These are phyloP conservation scores for Taiozyma sp. DNA, from an alignment of 1,139 yeast genomes.

Conservation along the genomic window DNA sequence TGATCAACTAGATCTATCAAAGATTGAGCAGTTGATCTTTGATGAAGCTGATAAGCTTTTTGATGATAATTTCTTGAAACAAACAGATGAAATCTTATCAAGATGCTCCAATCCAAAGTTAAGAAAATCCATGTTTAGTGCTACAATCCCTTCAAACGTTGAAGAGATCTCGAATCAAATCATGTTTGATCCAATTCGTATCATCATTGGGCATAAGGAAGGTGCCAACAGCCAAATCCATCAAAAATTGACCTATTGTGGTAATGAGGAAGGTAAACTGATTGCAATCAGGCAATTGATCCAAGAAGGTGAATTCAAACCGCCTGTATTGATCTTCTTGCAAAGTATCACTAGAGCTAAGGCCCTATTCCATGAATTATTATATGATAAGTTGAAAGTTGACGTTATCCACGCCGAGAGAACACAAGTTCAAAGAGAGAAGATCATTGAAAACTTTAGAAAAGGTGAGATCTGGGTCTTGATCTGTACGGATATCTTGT, in stretches of 20 bases:
- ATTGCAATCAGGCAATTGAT: constrained; percentile 88
- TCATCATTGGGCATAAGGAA: constrained; percentile 90
- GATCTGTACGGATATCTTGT: constrained; percentile 91
- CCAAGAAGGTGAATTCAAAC: constrained; percentile 78
- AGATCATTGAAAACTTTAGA: constrained; percentile 76
- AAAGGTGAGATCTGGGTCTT: constrained; percentile 93
- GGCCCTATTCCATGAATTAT: constrained; percentile 85
- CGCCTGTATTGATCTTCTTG: constrained; percentile 88
- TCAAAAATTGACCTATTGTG: constrained; percentile 81
- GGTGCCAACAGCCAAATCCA: constrained; percentile 84
- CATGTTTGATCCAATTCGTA: constrained; percentile 80
- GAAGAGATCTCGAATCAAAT: constrained; percentile 84
- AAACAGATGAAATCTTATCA: constrained; percentile 79
- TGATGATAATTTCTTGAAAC: constrained; percentile 86
- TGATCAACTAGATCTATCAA: constrained; percentile 51
- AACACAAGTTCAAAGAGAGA: constrained; percentile 84
- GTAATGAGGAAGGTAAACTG: constrained; percentile 91
- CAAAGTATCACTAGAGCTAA: constrained; percentile 93
- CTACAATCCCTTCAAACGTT: constrained; percentile 91
- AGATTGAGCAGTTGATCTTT: constrained; percentile 68
- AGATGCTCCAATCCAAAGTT: constrained; percentile 46
- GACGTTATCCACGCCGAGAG: constrained; percentile 97
- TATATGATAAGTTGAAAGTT: constrained; percentile 86
- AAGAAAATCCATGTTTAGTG: constrained; percentile 81
- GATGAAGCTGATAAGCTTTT: constrained; percentile 97